phyloP scores from a whole-genome alignment of 768 basidiomycete genomes.

The Clitopilus hobsonii region DNA sequence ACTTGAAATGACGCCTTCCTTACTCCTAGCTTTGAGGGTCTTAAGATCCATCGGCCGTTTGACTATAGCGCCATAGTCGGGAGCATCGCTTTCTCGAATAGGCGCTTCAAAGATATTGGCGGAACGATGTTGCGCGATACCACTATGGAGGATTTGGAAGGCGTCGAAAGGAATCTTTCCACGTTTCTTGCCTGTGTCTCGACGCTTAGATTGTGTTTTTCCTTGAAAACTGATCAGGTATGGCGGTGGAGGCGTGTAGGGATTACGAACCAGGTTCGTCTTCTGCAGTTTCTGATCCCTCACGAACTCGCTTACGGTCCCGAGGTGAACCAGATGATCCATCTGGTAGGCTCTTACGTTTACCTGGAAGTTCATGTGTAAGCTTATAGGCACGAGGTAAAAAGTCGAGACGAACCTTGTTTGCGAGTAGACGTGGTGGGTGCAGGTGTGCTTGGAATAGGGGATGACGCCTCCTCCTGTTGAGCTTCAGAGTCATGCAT shows the following conservation, averaged over 20 bases:
- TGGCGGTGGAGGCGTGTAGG: neutral
- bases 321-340: constrained; percentile 43
- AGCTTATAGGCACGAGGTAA: too few species aligned
- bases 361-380: too few species aligned
- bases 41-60: constrained; percentile 96
- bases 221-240: neutral
- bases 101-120: constrained; percentile 91
- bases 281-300: constrained; percentile 66
- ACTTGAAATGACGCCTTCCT: constrained; percentile 76
- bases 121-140: constrained; percentile 81
- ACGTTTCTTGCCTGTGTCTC: too few species aligned
- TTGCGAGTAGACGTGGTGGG: neutral
- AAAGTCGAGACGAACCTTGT: constrained; percentile 21
- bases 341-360: constrained; percentile 58
- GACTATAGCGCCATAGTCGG: constrained; percentile 89
- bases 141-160: constrained; percentile 80
- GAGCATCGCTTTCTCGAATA: constrained; percentile 82
- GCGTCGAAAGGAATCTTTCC: constrained; percentile 58
- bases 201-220: too few species aligned
- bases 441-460: constrained; percentile 16
- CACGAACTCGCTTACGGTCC: constrained; percentile 56
- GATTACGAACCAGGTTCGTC: constrained; percentile 56
- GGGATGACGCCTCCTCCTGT: constrained; percentile 28
- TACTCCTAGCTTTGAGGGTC: constrained; percentile 82
- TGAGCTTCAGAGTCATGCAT: constrained; percentile 21